Percentiles rank a stretch among this genome's conserved stretches.
Evolutionary conservation across 2,329 filamentous ascomycete genomes (phyloP).

Genomic region (Cladophialophora exuberans): DNA sequence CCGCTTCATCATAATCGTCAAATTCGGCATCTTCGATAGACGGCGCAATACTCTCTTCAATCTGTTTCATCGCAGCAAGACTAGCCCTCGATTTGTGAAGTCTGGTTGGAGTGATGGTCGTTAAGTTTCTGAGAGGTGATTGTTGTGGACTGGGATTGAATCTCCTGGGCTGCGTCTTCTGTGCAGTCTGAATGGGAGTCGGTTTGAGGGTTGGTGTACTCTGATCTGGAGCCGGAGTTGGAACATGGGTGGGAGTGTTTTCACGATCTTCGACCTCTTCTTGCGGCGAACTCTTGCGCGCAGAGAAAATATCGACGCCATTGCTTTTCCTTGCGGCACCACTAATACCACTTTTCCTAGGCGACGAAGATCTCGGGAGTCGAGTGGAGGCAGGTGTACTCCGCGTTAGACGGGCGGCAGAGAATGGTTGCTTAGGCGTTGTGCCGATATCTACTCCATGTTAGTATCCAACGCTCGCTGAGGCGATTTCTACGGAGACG

Average conservation of each 20-base stretch:
- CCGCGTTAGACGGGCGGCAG: constrained; percentile 39
- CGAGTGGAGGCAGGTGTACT: constrained; percentile 43
- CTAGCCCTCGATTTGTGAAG: constrained; percentile 13
- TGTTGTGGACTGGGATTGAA: constrained; percentile 19
- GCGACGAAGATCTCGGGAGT: constrained; percentile 48
- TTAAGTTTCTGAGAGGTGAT: constrained; percentile 25
- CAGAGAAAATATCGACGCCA: constrained; percentile 27
- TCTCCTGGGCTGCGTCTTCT: not conserved
- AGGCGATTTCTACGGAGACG: too few relatives aligned
- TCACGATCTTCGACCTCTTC: constrained; percentile 31
- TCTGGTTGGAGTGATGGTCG: constrained; percentile 18
- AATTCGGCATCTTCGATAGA: constrained; percentile 13
- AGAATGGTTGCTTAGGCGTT: constrained; percentile 46
- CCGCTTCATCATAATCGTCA: constrained; percentile 7
- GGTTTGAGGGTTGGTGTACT: not conserved
- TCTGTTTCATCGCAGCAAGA: constrained; percentile 15
- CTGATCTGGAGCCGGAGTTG: constrained; percentile 40
- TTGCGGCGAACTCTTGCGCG: constrained; percentile 13
- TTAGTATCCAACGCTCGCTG: too few relatives aligned
- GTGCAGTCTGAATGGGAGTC: not conserved
- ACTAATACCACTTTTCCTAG: constrained; percentile 48
- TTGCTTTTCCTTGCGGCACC: constrained; percentile 40
- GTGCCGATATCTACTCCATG: constrained; percentile 29
- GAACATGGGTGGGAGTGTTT: constrained; percentile 38
- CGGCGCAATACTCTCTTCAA: not conserved